Conservation (phyloP, 2,329 filamentous ascomycete species). For the Fusarium agapanthi region DNA sequence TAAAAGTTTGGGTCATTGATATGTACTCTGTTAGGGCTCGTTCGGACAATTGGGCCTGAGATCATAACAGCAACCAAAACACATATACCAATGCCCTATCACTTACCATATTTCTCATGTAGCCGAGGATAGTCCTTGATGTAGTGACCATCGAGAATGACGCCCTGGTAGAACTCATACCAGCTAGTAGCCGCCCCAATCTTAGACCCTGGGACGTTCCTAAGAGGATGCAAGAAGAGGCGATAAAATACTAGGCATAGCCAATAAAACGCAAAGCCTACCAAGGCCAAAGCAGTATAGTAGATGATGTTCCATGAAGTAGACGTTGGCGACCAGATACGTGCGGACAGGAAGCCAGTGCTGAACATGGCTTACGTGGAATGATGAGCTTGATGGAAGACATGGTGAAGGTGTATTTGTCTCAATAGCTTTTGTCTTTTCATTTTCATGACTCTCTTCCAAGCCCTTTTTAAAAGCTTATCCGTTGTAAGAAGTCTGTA, state of each 20-base stretch:
- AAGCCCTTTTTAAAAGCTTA: not conserved
- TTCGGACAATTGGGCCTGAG: not conserved
- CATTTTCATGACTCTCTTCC: not conserved
- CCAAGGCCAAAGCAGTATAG: accelerated
- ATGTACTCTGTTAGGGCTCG: not conserved
- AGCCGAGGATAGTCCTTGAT: not conserved
- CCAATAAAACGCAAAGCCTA: not conserved
- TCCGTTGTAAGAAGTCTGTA: not conserved
- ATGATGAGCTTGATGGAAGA: not conserved
- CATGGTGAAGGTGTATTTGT: not conserved
- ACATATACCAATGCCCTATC: accelerated
- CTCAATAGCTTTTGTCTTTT: not conserved
- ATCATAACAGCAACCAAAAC: not conserved
- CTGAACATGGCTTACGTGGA: not conserved
- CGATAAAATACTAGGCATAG: not conserved
- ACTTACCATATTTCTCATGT: not conserved
- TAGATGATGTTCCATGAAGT: not conserved
- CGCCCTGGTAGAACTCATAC: not conserved
- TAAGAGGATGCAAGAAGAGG: not conserved
- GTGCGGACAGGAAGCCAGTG: not conserved
- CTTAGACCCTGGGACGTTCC: not conserved
- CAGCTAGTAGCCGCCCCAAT: not conserved
- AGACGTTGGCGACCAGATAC: not conserved
- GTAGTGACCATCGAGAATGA: not conserved
- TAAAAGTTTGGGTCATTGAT: not conserved